Evolutionary conservation across 495 filamentous ascomycete species (phyloP).

Genomic region (Penicillium ochrochloron): DNA sequence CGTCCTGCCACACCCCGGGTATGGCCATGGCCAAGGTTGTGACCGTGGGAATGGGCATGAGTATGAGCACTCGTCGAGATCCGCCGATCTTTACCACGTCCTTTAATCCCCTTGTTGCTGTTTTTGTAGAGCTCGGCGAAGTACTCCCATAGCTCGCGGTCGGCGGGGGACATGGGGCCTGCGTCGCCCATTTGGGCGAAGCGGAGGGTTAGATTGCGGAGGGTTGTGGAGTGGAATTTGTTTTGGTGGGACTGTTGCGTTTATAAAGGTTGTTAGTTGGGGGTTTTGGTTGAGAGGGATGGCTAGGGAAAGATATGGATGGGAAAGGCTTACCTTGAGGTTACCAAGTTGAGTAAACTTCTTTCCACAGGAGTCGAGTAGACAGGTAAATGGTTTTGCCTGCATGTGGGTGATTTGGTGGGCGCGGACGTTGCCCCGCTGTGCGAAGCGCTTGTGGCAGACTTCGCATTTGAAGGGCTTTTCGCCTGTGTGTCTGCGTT

Average conservation of each 20-base stretch:
- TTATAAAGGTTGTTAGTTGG: slow-evolving; percentile 15
- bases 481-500: slow-evolving; percentile 84
- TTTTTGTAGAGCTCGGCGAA: slow-evolving; percentile 91
- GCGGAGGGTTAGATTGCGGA: slow-evolving; percentile 72
- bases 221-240: slow-evolving; percentile 78
- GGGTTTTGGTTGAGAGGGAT: neutral
- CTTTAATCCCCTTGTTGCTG: slow-evolving; percentile 92
- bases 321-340: slow-evolving; percentile 64
- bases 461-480: slow-evolving; percentile 82
- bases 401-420: slow-evolving; percentile 82
- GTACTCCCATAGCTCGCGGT: slow-evolving; percentile 84
- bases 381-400: slow-evolving; percentile 79
- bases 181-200: slow-evolving; percentile 69
- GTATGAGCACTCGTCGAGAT: slow-evolving; percentile 36
- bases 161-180: slow-evolving; percentile 64
- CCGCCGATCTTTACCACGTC: slow-evolving; percentile 79
- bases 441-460: slow-evolving; percentile 82
- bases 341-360: slow-evolving; percentile 89
- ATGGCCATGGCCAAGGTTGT: neutral
- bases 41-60: neutral
- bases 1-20: slow-evolving; percentile 7
- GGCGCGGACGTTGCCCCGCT: slow-evolving; percentile 84
- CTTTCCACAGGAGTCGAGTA: slow-evolving; percentile 80
- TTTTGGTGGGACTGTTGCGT: slow-evolving; percentile 83
- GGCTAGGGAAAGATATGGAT: neutral